Conservation (phyloP, 169 alveolate genomes). For the Plasmodium falciparum region DNA sequence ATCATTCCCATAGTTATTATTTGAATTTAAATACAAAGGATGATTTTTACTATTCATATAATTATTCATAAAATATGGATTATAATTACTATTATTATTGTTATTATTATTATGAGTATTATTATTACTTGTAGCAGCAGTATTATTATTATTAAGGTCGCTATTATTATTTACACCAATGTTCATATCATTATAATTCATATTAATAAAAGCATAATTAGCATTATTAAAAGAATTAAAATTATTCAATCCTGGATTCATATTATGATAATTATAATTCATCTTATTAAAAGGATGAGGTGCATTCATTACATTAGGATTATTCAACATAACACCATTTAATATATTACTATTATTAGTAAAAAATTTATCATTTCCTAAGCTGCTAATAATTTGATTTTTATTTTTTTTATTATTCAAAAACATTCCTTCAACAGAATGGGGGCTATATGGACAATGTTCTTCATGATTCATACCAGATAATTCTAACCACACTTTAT, state of each 20-base stretch:
- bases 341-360: background rate
- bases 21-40: background rate
- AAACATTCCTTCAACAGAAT: background rate
- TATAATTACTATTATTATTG: background rate
- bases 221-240: background rate
- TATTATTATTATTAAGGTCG: background rate
- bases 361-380: background rate
- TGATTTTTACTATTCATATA: background rate
- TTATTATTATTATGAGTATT: background rate
- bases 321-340: background rate
- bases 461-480: slow-evolving; percentile 22
- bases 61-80: background rate
- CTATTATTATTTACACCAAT: background rate
- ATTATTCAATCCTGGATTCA: no score
- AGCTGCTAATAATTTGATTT: background rate
- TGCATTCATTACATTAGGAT: no score
- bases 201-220: background rate
- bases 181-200: background rate
- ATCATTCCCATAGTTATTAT: background rate
- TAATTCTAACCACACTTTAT: slow-evolving; percentile 38
- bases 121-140: background rate
- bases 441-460: slow-evolving; percentile 19
- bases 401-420: background rate
- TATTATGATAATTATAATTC: no score
- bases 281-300: no score